phyloP scores from a whole-genome alignment of 2,329 filamentous ascomycete species.

The Calonectria leucothoes region DNA sequence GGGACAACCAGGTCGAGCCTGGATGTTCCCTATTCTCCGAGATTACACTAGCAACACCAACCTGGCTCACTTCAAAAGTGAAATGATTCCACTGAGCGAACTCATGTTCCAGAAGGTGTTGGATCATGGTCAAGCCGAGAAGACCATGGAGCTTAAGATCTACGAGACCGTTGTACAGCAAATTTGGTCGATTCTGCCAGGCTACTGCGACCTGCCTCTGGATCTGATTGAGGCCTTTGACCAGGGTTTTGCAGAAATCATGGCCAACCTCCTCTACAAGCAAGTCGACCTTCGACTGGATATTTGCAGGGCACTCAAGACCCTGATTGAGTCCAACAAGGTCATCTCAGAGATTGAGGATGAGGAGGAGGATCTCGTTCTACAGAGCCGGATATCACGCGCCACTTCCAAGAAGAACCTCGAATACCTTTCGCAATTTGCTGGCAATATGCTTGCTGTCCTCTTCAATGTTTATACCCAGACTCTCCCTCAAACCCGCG shows the following conservation, averaged over 20 bases:
- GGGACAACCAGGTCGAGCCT: conserved; percentile 87
- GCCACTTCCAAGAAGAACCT: conserved; percentile 82
- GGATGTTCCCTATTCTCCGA: conserved; percentile 92
- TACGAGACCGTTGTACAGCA: conserved; percentile 97
- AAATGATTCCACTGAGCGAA: conserved; percentile 91
- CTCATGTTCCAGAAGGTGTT: conserved; percentile 89
- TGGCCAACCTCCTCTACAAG: conserved; percentile 92
- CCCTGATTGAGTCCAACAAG: conserved; percentile 91
- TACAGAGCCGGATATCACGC: conserved; percentile 83
- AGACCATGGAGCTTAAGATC: conserved; percentile 97
- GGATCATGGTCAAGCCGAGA: conserved; percentile 83
- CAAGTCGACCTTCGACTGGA: conserved; percentile 89
- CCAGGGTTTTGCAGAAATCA: conserved; percentile 86
- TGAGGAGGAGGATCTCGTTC: conserved; percentile 76
- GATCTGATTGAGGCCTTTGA: conserved; percentile 84
- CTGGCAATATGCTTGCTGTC: conserved; percentile 91
- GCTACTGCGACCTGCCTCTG: conserved; percentile 92
- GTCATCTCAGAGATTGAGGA: conserved; percentile 77
- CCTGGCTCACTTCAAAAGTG: conserved; percentile 84
- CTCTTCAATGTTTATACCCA: conserved; percentile 99
- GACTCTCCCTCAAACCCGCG: conserved; percentile 91
- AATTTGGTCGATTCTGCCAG: conserved; percentile 92
- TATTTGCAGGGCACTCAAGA: conserved; percentile 87
- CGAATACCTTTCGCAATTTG: conserved; percentile 80
- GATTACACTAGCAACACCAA: conserved; percentile 92